Base-by-base conservation (phyloP, 208 protist genomes). In the Phytomonas sp. region DNA sequence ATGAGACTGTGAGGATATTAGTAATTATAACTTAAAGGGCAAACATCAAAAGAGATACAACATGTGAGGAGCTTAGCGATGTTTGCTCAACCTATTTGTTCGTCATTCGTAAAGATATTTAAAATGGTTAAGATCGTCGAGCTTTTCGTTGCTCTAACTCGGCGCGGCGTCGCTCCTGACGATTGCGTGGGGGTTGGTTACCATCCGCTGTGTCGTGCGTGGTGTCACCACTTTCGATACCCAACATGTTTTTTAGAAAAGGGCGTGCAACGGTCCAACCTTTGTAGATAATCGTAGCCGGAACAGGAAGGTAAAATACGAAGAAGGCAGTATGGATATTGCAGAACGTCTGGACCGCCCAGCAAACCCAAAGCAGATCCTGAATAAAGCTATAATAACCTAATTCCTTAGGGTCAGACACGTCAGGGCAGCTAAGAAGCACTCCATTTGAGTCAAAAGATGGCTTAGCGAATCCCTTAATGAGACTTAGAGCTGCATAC, bases 351-450 rank as follows among this genome's bases (percentile, higher is more conserved):
- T 95, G 86, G 40, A 92, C 92, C 31, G 82, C 81, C 89, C 92
- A 96, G 74, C 89, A 95, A 37, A 93, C 80, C 92, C 92, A 96
- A 63, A 96, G 67, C 40, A 89, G 56, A 74, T 96, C 92, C 79
- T 96, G 92, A 23, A 84, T 88, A 33, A 91, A 85, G 20, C 77
- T 84, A 74, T 92, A 92, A 67, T 84, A 71, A 2, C 92, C 92
- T 28, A 96, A 79, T 70, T 94, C 86, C 66, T 70, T 61, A 8
- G 92, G 89, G 70, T 93, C 83, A 53, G 87, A 85, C 30, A 72
- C 85, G 68, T 96, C 89, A 31, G 81, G 67, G 70, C 88, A 95
- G 66, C 88, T 82, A 2, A 92, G 37, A 36, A 96, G 76, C 26
- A 87, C 76, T 1, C 92, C 92, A 0, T 82, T 71, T 4, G 72